Base-by-base conservation (phyloP, 768 basidiomycete genomes). In the Lepiota venenata region DNA sequence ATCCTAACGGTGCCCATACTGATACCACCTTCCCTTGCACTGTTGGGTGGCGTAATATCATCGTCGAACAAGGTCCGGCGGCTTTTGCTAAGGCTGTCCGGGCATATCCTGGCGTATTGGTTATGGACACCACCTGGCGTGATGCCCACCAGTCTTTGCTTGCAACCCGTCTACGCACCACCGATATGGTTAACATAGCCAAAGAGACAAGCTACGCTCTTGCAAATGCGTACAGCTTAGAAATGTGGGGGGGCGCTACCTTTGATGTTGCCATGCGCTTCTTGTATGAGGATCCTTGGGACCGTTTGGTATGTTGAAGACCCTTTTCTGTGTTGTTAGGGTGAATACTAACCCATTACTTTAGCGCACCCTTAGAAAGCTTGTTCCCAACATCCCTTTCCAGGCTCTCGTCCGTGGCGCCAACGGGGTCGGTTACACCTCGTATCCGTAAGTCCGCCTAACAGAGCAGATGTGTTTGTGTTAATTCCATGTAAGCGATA, bases 201-300 rank as follows among this genome's bases (percentile, higher is more conserved):
- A 97, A 91, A 71, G 94, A 97, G 79, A 98, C 97, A 1, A 92
- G 89, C 65, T 88, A 91, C 68, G 96, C 96, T 1, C 79, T 99
- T 40, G 84, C 91, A 21, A 98, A 98, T 66, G 92, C 97, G 7
- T 99, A 93, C 76, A 90, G 91, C 67, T 73, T 99, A 58, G 97
- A 99, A 69, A 98, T 95, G 78, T 99, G 97, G 97, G 97, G 97
- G 64, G 94, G 95, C 57, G 95, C 96, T 36, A 98, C 97, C 2
- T 99, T 99, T 66, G 96, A 98, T 70, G 96, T 99, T 47, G 91
- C 96, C 20, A 97, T 98, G 94, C 88, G 96, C 43, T 98, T 99
- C 87, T 73, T 99, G 68, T 98, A 99, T 68, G 97, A 99, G 69
- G 97, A 99, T 71, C 97, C 97, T 61, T 99, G 97, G 97, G 97